phyloP scores from a whole-genome alignment of 768 basidiomycete species.

The Trametes sanguinea region DNA sequence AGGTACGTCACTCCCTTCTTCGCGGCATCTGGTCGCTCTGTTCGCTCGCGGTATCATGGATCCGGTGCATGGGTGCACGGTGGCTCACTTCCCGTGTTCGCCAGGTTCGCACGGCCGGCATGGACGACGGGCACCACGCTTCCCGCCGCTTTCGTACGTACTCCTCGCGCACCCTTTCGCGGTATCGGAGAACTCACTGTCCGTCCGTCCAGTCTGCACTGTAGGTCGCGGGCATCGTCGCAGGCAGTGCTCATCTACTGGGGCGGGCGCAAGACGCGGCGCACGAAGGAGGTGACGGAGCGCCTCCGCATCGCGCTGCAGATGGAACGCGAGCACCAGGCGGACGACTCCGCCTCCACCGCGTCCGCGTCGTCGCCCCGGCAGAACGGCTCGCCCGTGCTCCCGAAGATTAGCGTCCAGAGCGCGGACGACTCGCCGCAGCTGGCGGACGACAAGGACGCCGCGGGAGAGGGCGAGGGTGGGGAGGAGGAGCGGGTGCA shows the following conservation, averaged over 20 bases:
- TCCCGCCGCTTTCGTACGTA: slow-evolving; percentile 68
- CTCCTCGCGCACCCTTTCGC: background rate
- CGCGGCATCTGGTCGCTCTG: background rate
- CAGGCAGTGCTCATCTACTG: slow-evolving; percentile 75
- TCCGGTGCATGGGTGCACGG: too few species aligned
- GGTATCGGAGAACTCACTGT: too few species aligned
- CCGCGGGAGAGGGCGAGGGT: background rate
- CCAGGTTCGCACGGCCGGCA: slow-evolving; percentile 61
- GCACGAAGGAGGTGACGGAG: slow-evolving; percentile 63
- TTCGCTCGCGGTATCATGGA: too few species aligned
- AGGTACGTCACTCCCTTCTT: slow-evolving; percentile 39
- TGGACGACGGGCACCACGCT: slow-evolving; percentile 74
- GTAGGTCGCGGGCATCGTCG: slow-evolving; percentile 55
- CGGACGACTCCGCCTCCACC: background rate
- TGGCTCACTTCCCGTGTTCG: background rate
- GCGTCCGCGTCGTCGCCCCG: background rate
- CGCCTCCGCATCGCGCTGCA: slow-evolving; percentile 51
- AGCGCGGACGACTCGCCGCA: background rate
- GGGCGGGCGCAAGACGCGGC: slow-evolving; percentile 69
- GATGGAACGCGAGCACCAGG: slow-evolving; percentile 30
- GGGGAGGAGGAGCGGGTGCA: background rate
- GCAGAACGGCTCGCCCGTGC: background rate
- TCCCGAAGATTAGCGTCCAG: background rate
- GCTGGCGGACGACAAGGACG: background rate
- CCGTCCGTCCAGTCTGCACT: background rate